Base-by-base conservation (phyloP, 805 yeast species). In the Candida nanaspora region DNA sequence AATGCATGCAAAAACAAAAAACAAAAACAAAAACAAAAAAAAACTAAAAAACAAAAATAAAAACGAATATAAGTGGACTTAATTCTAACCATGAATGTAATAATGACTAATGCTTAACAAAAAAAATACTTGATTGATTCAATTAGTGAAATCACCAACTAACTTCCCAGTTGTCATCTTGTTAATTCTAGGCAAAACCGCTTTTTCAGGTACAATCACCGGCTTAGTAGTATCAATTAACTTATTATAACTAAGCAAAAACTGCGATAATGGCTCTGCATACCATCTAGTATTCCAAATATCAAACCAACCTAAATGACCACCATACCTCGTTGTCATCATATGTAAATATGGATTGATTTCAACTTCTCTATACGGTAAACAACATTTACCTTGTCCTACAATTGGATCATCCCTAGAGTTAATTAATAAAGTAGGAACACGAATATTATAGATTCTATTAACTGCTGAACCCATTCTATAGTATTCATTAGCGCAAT, bases 301-400 rank as follows among this genome's bases (percentile, higher is more conserved):
- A 47, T 72, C 68, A 45, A 78, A 86, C 82, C 82, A 86, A n/a
- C 86, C 93, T 40, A 86, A 69, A 59, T 86, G 95, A 1, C 95
- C 94, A 6, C 95, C 95, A 39, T 74, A 66, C 33, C 72, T 68
- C 6, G 89, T 81, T 43, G 78, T 72, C 5, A 79, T 66, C 51
- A 81, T 48, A 34, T 73, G 61, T 27, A 77, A 61, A 53, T 72
- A 76, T 2, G 94, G 93, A 52, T 84, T 84, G 25, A 55, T 47
- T 31, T 52, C 46, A 18, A 74, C 69, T 44, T 78, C 81, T 14
- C 53, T 55, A 29, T 57, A 55, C 1, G 93, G 93, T 21, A 82
- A 54, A 22, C 54, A 59, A 14, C 47, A 42, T n/a, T 41, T 43
- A 15, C 47, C 33, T 2, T 65, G 63, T 13, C 83, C 78, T 13